Conservation (phyloP, 1,284 basidiomycete genomes). For the Trichosporon sp. region DNA sequence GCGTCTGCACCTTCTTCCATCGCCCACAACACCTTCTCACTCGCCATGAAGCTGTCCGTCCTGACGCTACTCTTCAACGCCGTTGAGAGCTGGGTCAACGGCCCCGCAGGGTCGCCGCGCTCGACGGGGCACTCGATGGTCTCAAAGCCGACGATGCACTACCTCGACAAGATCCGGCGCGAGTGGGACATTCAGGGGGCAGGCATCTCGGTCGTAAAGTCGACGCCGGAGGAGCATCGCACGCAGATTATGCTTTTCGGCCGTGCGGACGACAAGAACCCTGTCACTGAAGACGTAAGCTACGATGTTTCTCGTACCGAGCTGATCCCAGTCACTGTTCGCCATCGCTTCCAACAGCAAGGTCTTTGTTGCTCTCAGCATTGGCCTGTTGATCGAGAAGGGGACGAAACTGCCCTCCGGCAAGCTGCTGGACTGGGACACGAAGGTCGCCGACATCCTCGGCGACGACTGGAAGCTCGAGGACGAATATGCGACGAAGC, state of each 20-base stretch:
- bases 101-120: neutral
- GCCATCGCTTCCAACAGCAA: slow-evolving; percentile 52
- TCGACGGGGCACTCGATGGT: neutral
- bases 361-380: slow-evolving; percentile 47
- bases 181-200: neutral
- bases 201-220: neutral
- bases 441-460: slow-evolving; percentile 48
- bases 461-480: slow-evolving; percentile 45
- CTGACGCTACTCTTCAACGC: neutral
- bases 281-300: neutral
- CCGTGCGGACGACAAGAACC: neutral
- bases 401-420: slow-evolving; percentile 40
- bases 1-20: no score
- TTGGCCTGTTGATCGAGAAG: slow-evolving; percentile 50
- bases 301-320: no score
- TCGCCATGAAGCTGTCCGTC: neutral
- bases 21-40: neutral
- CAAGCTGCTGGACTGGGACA: slow-evolving; percentile 40
- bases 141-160: neutral
- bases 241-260: neutral
- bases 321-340: slow-evolving; percentile 46
- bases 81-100: neutral
- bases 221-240: neutral
- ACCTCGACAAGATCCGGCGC: neutral
- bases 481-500: slow-evolving; percentile 43